Evolutionary conservation across 192 early-diverging fungal species (phyloP), one percentile per base, ranked within the genome.

Genomic region (Umbelopsis sp.): DNA sequence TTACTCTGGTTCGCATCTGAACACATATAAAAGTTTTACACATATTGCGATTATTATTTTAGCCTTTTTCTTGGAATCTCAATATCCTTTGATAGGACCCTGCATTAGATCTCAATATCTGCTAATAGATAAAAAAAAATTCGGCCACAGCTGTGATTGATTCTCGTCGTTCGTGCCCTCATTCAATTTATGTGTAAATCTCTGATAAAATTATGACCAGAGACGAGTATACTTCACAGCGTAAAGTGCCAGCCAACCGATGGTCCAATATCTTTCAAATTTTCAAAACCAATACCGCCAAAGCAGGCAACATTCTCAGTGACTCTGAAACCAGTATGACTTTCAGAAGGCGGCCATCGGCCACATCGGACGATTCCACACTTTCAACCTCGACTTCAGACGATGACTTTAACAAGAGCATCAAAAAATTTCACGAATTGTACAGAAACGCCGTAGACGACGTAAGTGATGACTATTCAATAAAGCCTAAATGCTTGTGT

Each of bases 361-460:
- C 55, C 7, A 61, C 30, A 30, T 61, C 55, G 18, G 55, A 61
- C 4, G 55, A 61, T 16, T 61, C 55, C 13, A 30, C 25, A n/a
- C 55, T 61, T 2, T 61, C 55, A 11, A 6, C 23, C 27, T 35
- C 55, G 18, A 13, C 55, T 35, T 61, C 55, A 6, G 55, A 61
- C 16, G 55, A 61, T 0, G 27, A 3, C 16, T 12, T 61, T 18
- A 61, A 33, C 16, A 16, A 61, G 11, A 35, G 6, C 30, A 15
- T 61, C 1, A 33, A 61, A 8, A 30, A 61, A 1, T 61, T 61
- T 61, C 30, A 61, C 30, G 30, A 61, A 37, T 30, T 61, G 18
- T 61, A 61, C 27, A 61, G 13, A 8, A 15, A 61, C 30, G 55
- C 55, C 10, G 55, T 61, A 18, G 55, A 61, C 12, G 55, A 61